Evolutionary conservation across 345 rosid genomes (phyloP), one percentile per base, ranked within the genome.

Genomic region (Ceriops zippeliana): DNA sequence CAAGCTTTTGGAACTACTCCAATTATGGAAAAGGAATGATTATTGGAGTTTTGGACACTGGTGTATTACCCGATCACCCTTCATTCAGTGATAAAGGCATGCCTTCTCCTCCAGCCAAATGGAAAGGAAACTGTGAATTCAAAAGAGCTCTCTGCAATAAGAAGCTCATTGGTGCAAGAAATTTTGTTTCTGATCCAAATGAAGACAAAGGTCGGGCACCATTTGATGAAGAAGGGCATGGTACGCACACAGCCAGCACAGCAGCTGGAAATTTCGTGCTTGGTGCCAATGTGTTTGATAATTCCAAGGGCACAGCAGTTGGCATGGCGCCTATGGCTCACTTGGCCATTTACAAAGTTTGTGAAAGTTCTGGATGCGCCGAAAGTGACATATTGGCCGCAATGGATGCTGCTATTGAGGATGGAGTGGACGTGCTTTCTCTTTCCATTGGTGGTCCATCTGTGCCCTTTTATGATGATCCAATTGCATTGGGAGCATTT

Each of bases 341-440:
- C 73, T 1, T 89, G 34, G 90, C 89, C 38, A 31, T 89, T 42
- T 87, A 87, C 70, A 84, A 87, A 76, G 89, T 80, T 58, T 89
- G 90, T 65, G 83, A 88, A 87, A 58, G 31, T 42, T 32, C 37
- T 70, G 61, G 76, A 54, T 87, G 96, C 71, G 52, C 78, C 9
- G 78, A 78, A 59, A 86, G 85, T 15, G 89, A 84, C 72, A 38
- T 89, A 20, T 56, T 87, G 15, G 86, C 83, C 74, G 92, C 87
- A 32, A 81, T 89, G 16, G 96, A 86, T 62, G 73, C 82, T 35
- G 87, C 86, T 1, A 73, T 89, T 63, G 78, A 79, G 0, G 91
- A 87, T 67, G 90, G 90, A n/a, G 89, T 85, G 5, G 89, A 89
- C 73, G 69, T 89, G 31, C 13, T 89, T 52, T 85, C 91, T 0